Percentiles rank a stretch among this genome's conserved stretches.
These are phyloP conservation scores for Talaromyces islandicus DNA, from an alignment of 2,329 filamentous ascomycete genomes.

Conservation along the genomic window DNA sequence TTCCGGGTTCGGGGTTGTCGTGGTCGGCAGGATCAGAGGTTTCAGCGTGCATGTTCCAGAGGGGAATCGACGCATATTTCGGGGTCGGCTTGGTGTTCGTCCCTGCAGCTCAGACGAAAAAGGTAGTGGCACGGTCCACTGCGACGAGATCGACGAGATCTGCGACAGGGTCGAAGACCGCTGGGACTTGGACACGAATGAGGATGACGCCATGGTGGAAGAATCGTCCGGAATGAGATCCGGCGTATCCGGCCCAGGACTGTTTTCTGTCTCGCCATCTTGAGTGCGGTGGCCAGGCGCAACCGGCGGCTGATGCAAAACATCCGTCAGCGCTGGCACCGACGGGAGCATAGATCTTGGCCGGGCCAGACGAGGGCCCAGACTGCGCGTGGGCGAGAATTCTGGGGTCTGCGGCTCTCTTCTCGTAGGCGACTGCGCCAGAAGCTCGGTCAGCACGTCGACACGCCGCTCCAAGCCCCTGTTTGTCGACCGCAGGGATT, in stretches of 20 bases:
- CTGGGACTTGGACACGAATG: constrained; percentile 16
- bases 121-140: constrained; percentile 18
- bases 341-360: constrained; percentile 15
- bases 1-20: constrained; percentile 6
- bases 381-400: constrained; percentile 11
- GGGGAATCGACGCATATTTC: constrained; percentile 29
- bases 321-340: constrained; percentile 2
- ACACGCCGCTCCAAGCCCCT: constrained; percentile 27
- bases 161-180: constrained; percentile 20
- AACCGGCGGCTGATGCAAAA: not conserved
- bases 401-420: constrained; percentile 14
- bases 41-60: constrained; percentile 30
- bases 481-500: constrained; percentile 26
- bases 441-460: constrained; percentile 30
- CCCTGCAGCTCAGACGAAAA: constrained; percentile 17
- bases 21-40: constrained; percentile 25
- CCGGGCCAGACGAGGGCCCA: constrained; percentile 10
- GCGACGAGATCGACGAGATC: constrained; percentile 15
- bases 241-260: constrained; percentile 1
- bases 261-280: not conserved
- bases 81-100: constrained; percentile 16
- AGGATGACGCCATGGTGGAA: constrained; percentile 6
- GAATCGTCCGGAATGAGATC: constrained; percentile 5
- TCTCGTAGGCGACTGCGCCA: constrained; percentile 29
- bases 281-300: not conserved